Conservation (phyloP, 768 basidiomycete genomes). For the Russula ochroleuca region DNA sequence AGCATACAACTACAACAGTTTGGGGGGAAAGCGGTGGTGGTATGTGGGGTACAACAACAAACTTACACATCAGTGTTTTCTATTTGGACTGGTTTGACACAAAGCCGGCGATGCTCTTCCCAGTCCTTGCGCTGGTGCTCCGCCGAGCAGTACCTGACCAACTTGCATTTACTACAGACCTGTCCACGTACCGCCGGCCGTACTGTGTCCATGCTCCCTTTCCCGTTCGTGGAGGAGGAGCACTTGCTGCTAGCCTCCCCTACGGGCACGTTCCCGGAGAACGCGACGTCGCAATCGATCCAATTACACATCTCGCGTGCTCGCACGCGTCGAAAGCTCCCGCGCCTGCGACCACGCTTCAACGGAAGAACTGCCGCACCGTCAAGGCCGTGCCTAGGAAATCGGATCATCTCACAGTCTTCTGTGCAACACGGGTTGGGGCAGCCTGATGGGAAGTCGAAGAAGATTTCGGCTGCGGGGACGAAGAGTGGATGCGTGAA, state of each 20-base stretch:
- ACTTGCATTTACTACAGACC: slow-evolving; percentile 70
- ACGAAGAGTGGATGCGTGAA: slow-evolving; percentile 70
- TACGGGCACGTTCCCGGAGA: slow-evolving; percentile 49
- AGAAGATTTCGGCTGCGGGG: slow-evolving; percentile 66
- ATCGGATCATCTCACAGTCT: slow-evolving; percentile 79
- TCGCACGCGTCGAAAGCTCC: slow-evolving; percentile 42
- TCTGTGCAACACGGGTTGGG: slow-evolving; percentile 76
- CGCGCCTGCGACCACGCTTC: slow-evolving; percentile 47
- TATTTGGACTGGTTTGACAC: slow-evolving; percentile 38
- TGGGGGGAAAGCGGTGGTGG: not conserved
- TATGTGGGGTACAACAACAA: not conserved
- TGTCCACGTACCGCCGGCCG: slow-evolving; percentile 40
- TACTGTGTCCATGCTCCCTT: slow-evolving; percentile 16
- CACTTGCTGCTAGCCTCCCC: slow-evolving; percentile 34
- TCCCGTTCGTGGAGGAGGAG: slow-evolving; percentile 29
- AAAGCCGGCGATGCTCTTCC: slow-evolving; percentile 73
- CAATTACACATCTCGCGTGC: slow-evolving; percentile 74
- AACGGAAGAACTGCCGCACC: slow-evolving; percentile 59
- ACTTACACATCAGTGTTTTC: slow-evolving; percentile 8
- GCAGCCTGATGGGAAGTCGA: slow-evolving; percentile 75
- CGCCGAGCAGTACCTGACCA: slow-evolving; percentile 72
- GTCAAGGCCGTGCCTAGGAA: slow-evolving; percentile 61
- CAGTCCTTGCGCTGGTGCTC: slow-evolving; percentile 75
- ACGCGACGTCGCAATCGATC: slow-evolving; percentile 67
- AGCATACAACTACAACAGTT: slow-evolving; percentile 5